Percentiles rank a stretch among this genome's conserved stretches.
phyloP scores from a whole-genome alignment of 257 asterid species.

The Haberlea rhodopensis region DNA sequence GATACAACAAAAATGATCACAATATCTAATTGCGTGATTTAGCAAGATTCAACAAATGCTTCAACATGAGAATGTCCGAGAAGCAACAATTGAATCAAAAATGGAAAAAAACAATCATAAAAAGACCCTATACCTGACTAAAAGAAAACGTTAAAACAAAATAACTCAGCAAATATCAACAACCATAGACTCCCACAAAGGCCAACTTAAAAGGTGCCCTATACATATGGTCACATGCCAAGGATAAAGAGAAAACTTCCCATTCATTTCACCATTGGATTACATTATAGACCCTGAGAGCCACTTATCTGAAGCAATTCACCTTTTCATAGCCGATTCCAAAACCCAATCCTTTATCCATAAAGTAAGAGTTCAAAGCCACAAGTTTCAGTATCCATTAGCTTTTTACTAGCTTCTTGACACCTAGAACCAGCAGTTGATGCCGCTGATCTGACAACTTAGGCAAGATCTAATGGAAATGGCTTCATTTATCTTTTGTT shows the following conservation, averaged over 20 bases:
- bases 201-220: not conserved
- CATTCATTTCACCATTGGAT: conserved; percentile 2
- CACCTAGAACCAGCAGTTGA: not conserved
- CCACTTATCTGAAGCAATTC: not conserved
- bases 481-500: too few species aligned
- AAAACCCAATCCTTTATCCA: not conserved
- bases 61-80: not conserved
- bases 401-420: not conserved
- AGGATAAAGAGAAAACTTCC: not conserved
- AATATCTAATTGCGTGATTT: not conserved
- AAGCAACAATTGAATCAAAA: not conserved
- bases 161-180: not conserved
- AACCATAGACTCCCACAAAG: not conserved
- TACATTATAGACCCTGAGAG: not conserved
- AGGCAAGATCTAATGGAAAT: too few species aligned
- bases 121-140: not conserved
- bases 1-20: conserved; percentile 12
- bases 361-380: not conserved
- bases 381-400: not conserved
- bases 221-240: not conserved
- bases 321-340: not conserved
- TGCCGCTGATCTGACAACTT: not conserved
- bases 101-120: not conserved
- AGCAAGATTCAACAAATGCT: conserved; percentile 1
- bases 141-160: not conserved